Conservation (phyloP, 331 rosid genomes). For the Rhamnella rubrinervis region DNA sequence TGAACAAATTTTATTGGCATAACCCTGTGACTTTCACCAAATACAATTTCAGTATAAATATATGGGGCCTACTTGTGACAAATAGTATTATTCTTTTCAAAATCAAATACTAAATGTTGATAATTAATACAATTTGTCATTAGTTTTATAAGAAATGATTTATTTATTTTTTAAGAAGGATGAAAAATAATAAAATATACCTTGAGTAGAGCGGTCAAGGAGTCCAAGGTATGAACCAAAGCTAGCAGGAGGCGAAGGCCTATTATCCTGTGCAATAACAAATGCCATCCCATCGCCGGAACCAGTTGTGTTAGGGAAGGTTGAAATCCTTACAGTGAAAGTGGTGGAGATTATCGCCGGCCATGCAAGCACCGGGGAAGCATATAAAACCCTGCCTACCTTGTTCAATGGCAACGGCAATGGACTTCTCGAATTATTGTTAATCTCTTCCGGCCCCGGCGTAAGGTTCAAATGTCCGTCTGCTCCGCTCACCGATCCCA, state of each 20-base stretch:
- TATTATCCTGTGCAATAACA: slow-evolving; percentile 42
- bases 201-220: slow-evolving; percentile 48
- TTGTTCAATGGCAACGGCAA: slow-evolving; percentile 11
- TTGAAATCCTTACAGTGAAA: slow-evolving; percentile 48
- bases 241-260: slow-evolving; percentile 50
- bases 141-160: not conserved
- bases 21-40: too few species aligned
- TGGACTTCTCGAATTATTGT: slow-evolving; percentile 11
- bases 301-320: slow-evolving; percentile 29
- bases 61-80: too few species aligned
- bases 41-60: too few species aligned
- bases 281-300: slow-evolving; percentile 60
- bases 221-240: slow-evolving; percentile 54
- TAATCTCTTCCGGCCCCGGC: slow-evolving; percentile 35
- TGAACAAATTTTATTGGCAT: too few species aligned
- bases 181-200: slow-evolving; percentile 16
- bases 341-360: slow-evolving; percentile 50
- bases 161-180: too few species aligned
- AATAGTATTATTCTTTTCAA: too few species aligned
- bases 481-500: slow-evolving; percentile 47
- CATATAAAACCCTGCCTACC: slow-evolving; percentile 52
- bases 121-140: too few species aligned
- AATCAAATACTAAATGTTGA: not conserved
- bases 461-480: slow-evolving; percentile 45
- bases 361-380: slow-evolving; percentile 43